Percentiles rank a stretch among this genome's conserved stretches.
phyloP scores from a whole-genome alignment of 1,139 yeast species.

The Taphrina populina region DNA sequence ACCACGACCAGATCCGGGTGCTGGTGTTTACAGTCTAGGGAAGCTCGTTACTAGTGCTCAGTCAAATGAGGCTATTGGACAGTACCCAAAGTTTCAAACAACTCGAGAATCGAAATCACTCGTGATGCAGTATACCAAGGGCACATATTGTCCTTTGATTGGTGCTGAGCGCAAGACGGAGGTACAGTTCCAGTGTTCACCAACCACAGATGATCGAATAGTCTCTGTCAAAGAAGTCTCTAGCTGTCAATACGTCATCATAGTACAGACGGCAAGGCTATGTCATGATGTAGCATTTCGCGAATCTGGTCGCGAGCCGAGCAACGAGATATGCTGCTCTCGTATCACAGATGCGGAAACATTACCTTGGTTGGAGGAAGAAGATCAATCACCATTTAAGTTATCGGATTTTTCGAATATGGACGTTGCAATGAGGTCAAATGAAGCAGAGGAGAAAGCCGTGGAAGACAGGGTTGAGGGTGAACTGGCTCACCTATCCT shows the following conservation, averaged over 20 bases:
- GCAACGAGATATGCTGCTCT: constrained; percentile 51
- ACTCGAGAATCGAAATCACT: constrained; percentile 51
- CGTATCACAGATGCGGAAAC: constrained; percentile 41
- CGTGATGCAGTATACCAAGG: constrained; percentile 57
- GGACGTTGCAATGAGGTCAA: not conserved
- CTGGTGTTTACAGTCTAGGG: constrained; percentile 37
- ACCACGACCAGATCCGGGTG: constrained; percentile 38
- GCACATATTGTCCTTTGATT: constrained; percentile 73
- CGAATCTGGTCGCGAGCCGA: constrained; percentile 49
- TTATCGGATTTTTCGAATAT: too few relatives aligned
- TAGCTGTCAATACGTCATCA: constrained; percentile 70
- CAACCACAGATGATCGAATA: constrained; percentile 45
- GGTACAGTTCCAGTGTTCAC: constrained; percentile 67
- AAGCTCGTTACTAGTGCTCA: constrained; percentile 32
- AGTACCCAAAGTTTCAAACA: too few relatives aligned
- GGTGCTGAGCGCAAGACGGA: constrained; percentile 61
- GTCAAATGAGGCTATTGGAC: constrained; percentile 41
- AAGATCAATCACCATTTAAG: too few relatives aligned
- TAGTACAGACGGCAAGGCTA: constrained; percentile 58
- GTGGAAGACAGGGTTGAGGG: not conserved
- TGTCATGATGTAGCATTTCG: constrained; percentile 57
- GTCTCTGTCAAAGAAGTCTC: constrained; percentile 60
- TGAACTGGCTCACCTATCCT: constrained; percentile 28
- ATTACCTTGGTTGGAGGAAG: constrained; percentile 19
- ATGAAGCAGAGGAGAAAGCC: not conserved